phyloP scores from a whole-genome alignment of 306 rosid genomes.

The Prunus padus region DNA sequence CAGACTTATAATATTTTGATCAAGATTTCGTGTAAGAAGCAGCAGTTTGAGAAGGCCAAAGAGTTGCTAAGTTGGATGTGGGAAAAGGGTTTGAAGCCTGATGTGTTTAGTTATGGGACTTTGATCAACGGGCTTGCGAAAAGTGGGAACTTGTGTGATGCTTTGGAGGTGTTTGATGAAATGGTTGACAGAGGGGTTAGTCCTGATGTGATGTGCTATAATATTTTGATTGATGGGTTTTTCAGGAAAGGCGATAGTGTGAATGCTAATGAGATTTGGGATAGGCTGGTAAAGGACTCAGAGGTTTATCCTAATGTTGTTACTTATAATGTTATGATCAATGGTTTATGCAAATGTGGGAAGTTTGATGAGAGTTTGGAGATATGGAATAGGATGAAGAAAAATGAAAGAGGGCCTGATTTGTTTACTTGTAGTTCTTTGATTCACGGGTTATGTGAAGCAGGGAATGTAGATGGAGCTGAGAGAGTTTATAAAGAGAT shows the following conservation, averaged over 20 bases:
- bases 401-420: constrained; percentile 49
- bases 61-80: constrained; percentile 65
- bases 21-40: constrained; percentile 69
- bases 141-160: constrained; percentile 45
- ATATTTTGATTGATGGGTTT: constrained; percentile 77
- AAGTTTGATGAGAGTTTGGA: constrained; percentile 66
- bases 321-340: constrained; percentile 81
- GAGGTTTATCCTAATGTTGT: constrained; percentile 61
- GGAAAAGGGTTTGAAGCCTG: constrained; percentile 55
- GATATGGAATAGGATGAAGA: constrained; percentile 86
- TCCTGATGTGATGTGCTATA: constrained; percentile 80
- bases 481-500: constrained; percentile 62
- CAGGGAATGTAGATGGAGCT: constrained; percentile 58
- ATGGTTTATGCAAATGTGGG: constrained; percentile 76
- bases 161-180: constrained; percentile 81
- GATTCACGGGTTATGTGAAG: constrained; percentile 75
- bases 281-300: constrained; percentile 52
- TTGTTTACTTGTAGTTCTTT: constrained; percentile 59
- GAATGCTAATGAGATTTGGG: constrained; percentile 72
- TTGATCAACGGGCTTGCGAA: constrained; percentile 54
- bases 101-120: constrained; percentile 65
- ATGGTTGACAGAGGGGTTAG: constrained; percentile 68
- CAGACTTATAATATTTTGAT: constrained; percentile 67
- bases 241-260: constrained; percentile 50
- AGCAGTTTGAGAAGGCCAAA: constrained; percentile 63